phyloP scores from a whole-genome alignment of 768 basidiomycete genomes.

The Pleurotus djamor region DNA sequence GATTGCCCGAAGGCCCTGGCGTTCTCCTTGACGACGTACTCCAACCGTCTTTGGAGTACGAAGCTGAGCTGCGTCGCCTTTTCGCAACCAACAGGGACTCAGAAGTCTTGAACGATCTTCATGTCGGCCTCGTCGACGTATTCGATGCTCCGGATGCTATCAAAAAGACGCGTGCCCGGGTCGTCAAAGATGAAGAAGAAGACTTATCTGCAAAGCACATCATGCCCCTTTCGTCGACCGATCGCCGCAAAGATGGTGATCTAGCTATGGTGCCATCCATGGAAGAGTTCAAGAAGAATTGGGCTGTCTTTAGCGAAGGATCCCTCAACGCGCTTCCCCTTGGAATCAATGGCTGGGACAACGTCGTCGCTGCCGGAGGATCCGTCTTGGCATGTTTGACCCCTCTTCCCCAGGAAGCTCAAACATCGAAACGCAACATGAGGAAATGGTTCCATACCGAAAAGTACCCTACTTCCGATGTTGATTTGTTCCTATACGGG shows the following conservation, averaged over 20 bases:
- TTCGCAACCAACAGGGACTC: conserved; percentile 53
- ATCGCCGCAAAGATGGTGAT: conserved; percentile 46
- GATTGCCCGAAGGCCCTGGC: conserved; percentile 19
- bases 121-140: conserved; percentile 60
- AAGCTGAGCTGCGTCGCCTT: conserved; percentile 50
- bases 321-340: conserved; percentile 56
- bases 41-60: conserved; percentile 56
- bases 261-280: conserved; percentile 46
- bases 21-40: conserved; percentile 41
- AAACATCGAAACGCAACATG: conserved; percentile 51
- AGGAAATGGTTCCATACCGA: conserved; percentile 56
- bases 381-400: conserved; percentile 55
- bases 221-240: conserved; percentile 44
- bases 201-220: conserved; percentile 48
- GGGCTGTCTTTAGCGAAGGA: conserved; percentile 61
- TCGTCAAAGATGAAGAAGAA: conserved; percentile 38
- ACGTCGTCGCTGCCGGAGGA: conserved; percentile 62
- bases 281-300: conserved; percentile 63
- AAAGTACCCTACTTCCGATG: conserved; percentile 59
- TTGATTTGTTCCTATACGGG: conserved; percentile 64
- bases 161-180: conserved; percentile 47
- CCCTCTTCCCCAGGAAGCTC: conserved; percentile 45
- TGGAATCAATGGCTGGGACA: conserved; percentile 41
- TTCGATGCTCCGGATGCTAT: conserved; percentile 49
- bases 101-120: conserved; percentile 38